A percentile compares a stretch with the other conserved stretches of the same genome.
These are phyloP conservation scores for Candida vaughaniae DNA, from an alignment of 805 yeast species.

Conservation along the genomic window DNA sequence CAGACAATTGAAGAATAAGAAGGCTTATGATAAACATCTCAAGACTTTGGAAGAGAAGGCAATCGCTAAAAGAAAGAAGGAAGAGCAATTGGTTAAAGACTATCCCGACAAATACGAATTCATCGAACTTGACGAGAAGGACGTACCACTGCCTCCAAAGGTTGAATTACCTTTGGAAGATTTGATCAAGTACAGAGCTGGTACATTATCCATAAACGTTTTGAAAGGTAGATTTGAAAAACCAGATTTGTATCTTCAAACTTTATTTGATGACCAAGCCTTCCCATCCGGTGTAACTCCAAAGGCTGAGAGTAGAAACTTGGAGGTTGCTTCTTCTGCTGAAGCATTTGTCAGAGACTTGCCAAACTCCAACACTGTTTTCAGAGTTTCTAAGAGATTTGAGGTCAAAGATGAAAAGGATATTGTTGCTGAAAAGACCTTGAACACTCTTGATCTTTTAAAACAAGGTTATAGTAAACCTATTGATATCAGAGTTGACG, in stretches of 20 bases:
- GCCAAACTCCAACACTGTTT: conserved; percentile 53
- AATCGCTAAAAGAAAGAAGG: conserved; percentile 47
- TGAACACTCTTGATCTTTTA: conserved; percentile 55
- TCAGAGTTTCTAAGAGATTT: conserved; percentile 57
- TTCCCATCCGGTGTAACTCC: conserved; percentile 58
- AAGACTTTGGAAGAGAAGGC: conserved; percentile 32
- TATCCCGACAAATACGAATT: conserved; percentile 66
- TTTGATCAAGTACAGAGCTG: conserved; percentile 56
- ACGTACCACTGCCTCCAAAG: conserved; percentile 37
- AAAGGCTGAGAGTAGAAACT: conserved; percentile 44
- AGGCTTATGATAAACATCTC: conserved; percentile 39
- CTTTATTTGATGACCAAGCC: conserved; percentile 62
- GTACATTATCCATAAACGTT: conserved; percentile 58
- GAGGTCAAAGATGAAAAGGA: conserved; percentile 49
- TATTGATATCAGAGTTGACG: conserved; percentile 41
- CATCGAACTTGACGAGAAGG: conserved; percentile 46
- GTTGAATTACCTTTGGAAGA: conserved; percentile 50
- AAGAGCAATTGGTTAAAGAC: conserved; percentile 51
- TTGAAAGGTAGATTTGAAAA: conserved; percentile 47
- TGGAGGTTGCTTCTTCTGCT: conserved; percentile 48
- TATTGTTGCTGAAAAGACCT: conserved; percentile 49
- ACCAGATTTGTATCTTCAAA: conserved; percentile 53
- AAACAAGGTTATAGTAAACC: conserved; percentile 48
- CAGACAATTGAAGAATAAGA: conserved; percentile 50
- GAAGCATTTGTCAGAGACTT: conserved; percentile 70